Evolutionary conservation across 169 alveolate genomes (phyloP).

Genomic region (Cystoisospora suis): DNA sequence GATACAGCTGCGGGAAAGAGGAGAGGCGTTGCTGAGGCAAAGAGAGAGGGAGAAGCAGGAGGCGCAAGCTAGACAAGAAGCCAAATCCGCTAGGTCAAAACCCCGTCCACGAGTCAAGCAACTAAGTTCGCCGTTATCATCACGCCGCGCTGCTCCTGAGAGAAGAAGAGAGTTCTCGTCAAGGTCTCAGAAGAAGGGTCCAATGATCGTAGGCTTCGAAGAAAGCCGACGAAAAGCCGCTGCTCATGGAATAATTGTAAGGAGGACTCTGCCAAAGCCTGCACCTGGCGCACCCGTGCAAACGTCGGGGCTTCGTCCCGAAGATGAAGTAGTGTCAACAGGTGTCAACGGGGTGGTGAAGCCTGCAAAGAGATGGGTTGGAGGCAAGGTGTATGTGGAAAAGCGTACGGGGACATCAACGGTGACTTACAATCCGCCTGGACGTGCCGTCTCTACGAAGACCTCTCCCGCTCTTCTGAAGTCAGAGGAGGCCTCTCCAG

Average conservation of each 20-base stretch:
- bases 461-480: no score
- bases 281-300: neutral
- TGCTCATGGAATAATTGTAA: neutral
- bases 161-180: neutral
- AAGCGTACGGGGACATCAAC: neutral
- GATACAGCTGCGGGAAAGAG: neutral
- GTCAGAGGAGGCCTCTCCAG: no score
- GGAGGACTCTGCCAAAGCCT: neutral
- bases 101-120: no score
- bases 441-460: no score
- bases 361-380: conserved; percentile 26
- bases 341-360: conserved; percentile 13
- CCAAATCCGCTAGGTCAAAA: no score
- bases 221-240: conserved; percentile 9
- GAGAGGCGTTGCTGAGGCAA: neutral
- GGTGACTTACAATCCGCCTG: neutral
- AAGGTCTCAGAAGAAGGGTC: neutral
- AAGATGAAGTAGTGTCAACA: neutral
- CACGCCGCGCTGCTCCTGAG: no score
- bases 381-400: neutral
- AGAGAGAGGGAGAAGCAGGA: neutral
- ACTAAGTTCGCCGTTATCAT: no score
- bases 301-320: neutral
- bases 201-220: neutral
- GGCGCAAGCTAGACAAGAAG: no score